phyloP scores from a whole-genome alignment of 345 rosid genomes.

The Bruguiera sexangula region DNA sequence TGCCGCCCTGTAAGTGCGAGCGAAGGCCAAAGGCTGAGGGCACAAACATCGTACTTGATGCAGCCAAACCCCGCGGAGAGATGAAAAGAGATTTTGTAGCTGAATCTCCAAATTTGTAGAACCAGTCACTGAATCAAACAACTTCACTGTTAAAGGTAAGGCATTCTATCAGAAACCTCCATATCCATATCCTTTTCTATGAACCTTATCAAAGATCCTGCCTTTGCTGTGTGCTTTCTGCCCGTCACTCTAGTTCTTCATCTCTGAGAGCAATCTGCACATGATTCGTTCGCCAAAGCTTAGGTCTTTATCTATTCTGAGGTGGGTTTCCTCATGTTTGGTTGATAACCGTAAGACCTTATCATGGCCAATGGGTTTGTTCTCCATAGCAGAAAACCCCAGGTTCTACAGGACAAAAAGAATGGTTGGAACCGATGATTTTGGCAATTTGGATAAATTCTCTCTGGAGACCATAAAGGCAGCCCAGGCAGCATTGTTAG shows the following conservation, averaged over 20 bases:
- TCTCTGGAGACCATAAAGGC: conserved; percentile 30
- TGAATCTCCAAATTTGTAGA: too few relatives aligned
- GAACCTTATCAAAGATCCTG: too few relatives aligned
- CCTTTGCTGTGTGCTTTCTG: too few relatives aligned
- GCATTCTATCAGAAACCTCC: too few relatives aligned
- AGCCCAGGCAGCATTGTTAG: conserved; percentile 71
- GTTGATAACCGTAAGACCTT: conserved; percentile 24
- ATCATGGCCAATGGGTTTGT: conserved; percentile 18
- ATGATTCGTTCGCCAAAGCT: conserved; percentile 43
- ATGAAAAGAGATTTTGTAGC: too few relatives aligned
- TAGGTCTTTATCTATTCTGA: conserved; percentile 35
- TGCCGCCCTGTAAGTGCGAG: too few relatives aligned
- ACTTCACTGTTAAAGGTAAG: too few relatives aligned
- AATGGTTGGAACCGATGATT: background rate
- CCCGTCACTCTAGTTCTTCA: background rate
- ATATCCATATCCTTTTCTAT: too few relatives aligned
- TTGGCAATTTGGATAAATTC: conserved; percentile 14
- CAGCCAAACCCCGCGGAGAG: too few relatives aligned
- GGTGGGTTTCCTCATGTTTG: conserved; percentile 39
- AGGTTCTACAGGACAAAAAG: conserved; percentile 39
- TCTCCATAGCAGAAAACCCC: conserved; percentile 31
- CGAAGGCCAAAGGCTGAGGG: too few relatives aligned
- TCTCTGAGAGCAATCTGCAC: conserved; percentile 1
- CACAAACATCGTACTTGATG: too few relatives aligned
- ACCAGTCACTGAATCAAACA: too few relatives aligned